These are phyloP conservation scores for Macrolepiota fuliginosa DNA, from an alignment of 768 basidiomycete genomes.

Conservation along the genomic window DNA sequence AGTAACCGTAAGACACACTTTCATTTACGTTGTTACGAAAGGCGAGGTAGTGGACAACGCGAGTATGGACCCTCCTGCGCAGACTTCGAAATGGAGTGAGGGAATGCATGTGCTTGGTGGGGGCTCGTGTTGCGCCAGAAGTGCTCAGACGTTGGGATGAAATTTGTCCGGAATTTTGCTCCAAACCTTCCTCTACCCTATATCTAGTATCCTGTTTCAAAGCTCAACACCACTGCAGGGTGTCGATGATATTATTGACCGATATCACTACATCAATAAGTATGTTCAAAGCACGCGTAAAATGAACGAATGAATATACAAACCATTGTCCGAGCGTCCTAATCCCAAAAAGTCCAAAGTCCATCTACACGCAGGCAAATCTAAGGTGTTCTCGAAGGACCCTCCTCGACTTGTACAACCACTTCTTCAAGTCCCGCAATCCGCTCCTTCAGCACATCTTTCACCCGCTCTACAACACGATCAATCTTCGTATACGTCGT, in stretches of 20 bases:
- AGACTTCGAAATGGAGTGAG: too few species aligned
- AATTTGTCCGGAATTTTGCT: too few species aligned
- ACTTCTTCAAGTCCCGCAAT: constrained; percentile 87
- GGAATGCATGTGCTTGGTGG: too few species aligned
- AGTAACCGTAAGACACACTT: too few species aligned
- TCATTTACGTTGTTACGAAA: too few species aligned
- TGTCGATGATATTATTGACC: background rate
- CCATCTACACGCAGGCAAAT: background rate
- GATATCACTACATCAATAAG: background rate
- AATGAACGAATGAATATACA: background rate
- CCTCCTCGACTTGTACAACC: constrained; percentile 79
- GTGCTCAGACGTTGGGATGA: too few species aligned
- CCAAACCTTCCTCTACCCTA: too few species aligned
- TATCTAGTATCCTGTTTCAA: background rate
- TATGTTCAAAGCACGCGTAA: background rate
- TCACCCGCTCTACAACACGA: constrained; percentile 73
- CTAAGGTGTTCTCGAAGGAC: background rate
- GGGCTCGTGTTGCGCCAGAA: too few species aligned
- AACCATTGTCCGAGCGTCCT: background rate
- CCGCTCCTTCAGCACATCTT: constrained; percentile 62
- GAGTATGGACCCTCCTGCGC: too few species aligned
- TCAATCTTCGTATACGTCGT: constrained; percentile 63
- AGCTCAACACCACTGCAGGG: background rate
- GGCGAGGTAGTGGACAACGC: too few species aligned
- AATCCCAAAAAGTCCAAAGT: background rate